These are phyloP conservation scores for Teunomyces aglyptinius DNA, from an alignment of 805 yeast species.

Conservation along the genomic window DNA sequence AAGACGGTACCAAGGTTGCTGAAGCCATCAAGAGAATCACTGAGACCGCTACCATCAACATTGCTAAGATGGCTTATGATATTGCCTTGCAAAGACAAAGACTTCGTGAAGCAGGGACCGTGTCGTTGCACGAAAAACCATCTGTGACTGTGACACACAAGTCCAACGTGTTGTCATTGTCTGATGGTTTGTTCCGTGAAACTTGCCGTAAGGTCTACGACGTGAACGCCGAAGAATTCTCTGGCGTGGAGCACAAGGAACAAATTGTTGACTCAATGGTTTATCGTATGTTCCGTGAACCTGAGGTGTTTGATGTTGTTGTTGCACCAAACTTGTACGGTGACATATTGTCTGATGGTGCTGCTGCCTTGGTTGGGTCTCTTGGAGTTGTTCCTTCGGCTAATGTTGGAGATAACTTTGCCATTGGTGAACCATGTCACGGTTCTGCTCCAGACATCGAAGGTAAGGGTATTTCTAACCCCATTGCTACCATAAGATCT, in stretches of 20 bases:
- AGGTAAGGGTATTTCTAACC: constrained; percentile 92
- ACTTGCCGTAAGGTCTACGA: constrained; percentile 62
- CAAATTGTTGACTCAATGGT: constrained; percentile 99
- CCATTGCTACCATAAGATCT: constrained; percentile 96
- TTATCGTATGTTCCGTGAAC: constrained; percentile 97
- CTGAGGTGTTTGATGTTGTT: constrained; percentile 93
- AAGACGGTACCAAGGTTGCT: constrained; percentile 86
- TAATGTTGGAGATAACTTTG: constrained; percentile 93
- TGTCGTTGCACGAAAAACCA: constrained; percentile 46
- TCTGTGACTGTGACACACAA: constrained; percentile 92
- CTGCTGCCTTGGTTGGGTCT: constrained; percentile 97
- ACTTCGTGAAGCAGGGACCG: constrained; percentile 54
- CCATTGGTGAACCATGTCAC: constrained; percentile 98
- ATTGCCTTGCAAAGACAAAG: constrained; percentile 89
- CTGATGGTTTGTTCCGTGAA: constrained; percentile 97
- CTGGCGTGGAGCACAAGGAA: constrained; percentile 71
- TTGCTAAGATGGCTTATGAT: constrained; percentile 88
- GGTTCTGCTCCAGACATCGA: constrained; percentile 99
- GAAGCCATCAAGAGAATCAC: constrained; percentile 97
- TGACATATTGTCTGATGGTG: constrained; percentile 95
- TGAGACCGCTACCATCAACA: constrained; percentile 79
- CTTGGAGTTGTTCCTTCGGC: constrained; percentile 98
- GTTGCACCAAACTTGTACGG: constrained; percentile 99
- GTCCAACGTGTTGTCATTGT: constrained; percentile 86
- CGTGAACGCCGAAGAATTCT: constrained; percentile 56